Percentiles rank a stretch among this genome's conserved stretches.
Evolutionary conservation across 257 asterid species (phyloP).

Genomic region (Solanum clarkiae): DNA sequence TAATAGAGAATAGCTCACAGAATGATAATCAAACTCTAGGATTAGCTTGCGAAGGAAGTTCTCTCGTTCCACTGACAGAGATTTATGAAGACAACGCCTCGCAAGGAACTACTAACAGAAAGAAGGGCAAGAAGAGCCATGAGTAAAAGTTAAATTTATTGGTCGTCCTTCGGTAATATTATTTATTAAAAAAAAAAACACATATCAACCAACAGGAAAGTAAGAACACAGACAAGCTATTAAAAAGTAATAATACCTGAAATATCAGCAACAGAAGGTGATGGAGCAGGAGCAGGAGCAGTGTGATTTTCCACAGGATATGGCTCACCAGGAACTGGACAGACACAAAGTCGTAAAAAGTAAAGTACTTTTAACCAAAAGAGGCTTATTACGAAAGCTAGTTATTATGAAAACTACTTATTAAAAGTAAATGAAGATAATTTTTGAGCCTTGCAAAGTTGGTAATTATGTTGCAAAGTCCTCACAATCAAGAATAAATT

Average conservation of each 20-base stretch:
- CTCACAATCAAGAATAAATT: not conserved
- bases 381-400: not conserved
- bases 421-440: not conserved
- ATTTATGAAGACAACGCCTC: not conserved
- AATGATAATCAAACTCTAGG: not conserved
- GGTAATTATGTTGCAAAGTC: not conserved
- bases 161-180: not conserved
- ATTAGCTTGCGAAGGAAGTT: not conserved
- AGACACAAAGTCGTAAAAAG: not conserved
- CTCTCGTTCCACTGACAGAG: not conserved
- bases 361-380: not conserved
- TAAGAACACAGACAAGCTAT: not conserved
- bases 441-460: not conserved
- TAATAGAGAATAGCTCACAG: not conserved
- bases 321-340: conserved; percentile 84
- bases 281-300: conserved; percentile 54
- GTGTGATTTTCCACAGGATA: conserved; percentile 31
- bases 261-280: conserved; percentile 43
- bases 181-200: not conserved
- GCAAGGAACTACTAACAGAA: not conserved
- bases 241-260: conserved; percentile 35
- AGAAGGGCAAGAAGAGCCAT: not conserved
- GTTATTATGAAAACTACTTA: not conserved
- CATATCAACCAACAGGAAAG: not conserved
- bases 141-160: not conserved